Evolutionary conservation across 1,139 yeast species (phyloP).

Genomic region (Yamadazyma atmosphaerica): DNA sequence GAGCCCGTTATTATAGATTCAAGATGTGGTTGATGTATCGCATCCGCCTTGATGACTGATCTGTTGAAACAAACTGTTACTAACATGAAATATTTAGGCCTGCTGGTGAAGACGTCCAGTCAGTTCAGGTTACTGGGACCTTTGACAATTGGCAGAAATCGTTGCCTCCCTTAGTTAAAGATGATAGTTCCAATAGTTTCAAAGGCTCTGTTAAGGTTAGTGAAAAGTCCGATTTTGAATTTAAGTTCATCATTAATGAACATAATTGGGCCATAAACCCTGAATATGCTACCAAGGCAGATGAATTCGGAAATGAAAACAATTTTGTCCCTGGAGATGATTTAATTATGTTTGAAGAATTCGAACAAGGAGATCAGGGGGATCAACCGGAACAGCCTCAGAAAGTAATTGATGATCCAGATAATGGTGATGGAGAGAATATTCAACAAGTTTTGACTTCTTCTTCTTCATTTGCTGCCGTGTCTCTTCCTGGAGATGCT

Average conservation of each 20-base stretch:
- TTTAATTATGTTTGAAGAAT: constrained; percentile 19
- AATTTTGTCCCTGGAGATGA: constrained; percentile 33
- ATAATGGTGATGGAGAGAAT: constrained; percentile 1
- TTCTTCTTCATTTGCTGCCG: constrained; percentile 44
- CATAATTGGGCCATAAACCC: constrained; percentile 32
- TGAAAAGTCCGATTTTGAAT: constrained; percentile 25
- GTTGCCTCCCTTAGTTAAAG: constrained; percentile 18
- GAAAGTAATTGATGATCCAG: neutral
- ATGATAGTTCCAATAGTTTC: constrained; percentile 12
- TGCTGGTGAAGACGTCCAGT: constrained; percentile 15
- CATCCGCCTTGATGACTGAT: neutral
- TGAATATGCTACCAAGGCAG: constrained; percentile 27
- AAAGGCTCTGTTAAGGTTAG: constrained; percentile 20
- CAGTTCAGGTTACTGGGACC: constrained; percentile 42
- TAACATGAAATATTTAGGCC: constrained; percentile 11
- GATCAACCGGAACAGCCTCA: neutral
- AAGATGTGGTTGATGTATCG: neutral
- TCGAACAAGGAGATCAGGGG: constrained; percentile 11
- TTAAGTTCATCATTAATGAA: constrained; percentile 40
- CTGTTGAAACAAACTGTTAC: no score
- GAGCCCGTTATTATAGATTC: neutral
- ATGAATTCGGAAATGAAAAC: constrained; percentile 40
- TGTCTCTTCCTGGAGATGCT: constrained; percentile 23
- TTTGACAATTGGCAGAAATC: constrained; percentile 42
- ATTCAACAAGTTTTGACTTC: constrained; percentile 31